A percentile compares a stretch with the other conserved stretches of the same genome.
Evolutionary conservation across 2,329 filamentous ascomycete genomes (phyloP).

Genomic region (Fusarium sp.): DNA sequence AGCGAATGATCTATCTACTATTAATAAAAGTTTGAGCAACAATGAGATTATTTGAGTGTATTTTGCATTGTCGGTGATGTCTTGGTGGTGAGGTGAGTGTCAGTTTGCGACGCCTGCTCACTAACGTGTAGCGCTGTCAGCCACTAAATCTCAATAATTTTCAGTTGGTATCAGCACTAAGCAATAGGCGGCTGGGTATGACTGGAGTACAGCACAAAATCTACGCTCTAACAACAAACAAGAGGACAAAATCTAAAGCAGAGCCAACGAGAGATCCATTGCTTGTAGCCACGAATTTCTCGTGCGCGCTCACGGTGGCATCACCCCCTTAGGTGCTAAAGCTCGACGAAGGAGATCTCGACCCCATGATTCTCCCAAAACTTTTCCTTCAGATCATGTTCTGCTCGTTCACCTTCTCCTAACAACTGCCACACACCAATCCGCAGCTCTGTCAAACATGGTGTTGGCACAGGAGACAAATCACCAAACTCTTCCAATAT

Average conservation of each 20-base stretch:
- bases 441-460: background rate
- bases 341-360: background rate
- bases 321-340: background rate
- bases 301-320: background rate
- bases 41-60: background rate
- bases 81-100: background rate
- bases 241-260: background rate
- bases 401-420: background rate
- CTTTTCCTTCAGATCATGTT: background rate
- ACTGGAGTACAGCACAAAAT: background rate
- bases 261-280: background rate
- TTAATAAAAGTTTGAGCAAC: slow-evolving; percentile 5
- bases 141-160: background rate
- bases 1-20: slow-evolving; percentile 1
- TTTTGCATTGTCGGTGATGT: background rate
- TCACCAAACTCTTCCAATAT: background rate
- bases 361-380: background rate
- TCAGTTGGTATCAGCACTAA: background rate
- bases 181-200: background rate
- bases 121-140: background rate
- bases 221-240: background rate
- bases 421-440: background rate
- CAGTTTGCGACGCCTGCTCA: background rate
- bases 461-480: background rate
- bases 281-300: background rate